Evolutionary conservation across 805 yeast species (phyloP), one percentile per base, ranked within the genome.

Genomic region (Candida pseudofarinosa): DNA sequence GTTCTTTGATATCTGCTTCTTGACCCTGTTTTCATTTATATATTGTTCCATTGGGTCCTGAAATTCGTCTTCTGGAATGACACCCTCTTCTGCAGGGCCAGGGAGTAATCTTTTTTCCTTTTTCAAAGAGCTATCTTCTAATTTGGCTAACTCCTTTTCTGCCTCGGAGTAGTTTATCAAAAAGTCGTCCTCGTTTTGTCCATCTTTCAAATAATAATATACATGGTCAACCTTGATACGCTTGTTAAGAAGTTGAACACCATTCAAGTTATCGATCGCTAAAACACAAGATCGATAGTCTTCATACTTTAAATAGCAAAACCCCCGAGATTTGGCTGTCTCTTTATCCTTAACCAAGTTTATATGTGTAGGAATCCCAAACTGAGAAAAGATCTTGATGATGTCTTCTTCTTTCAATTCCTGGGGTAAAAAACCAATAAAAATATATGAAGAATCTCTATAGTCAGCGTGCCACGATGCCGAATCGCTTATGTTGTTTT

Each of bases 381-480:
- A 91, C 56, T 91, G 97, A 1, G 96, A 85, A 58, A 91, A 91
- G 26, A 90, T 77, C 0, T 80, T 74, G 4, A 89, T 54, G 0
- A 91, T 60, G 57, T 91, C 97, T 38, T 81, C 80, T 56, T 88
- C 96, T 6, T 79, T 79, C 19, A 88, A 59, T 26, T 78, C 77
- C 13, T 55, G 63, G 7, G 88, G 82, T 8, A 91, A 59, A 3
- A 83, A 79, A 0, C 95, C 91, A n/a, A 91, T 80, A 54, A 71
- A 85, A 1, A 90, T 70, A 56, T 82, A 88, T 1, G 91, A 81
- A 0, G 91, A 77, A 49, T 88, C 90, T 18, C 66, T 67, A 56
- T 81, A 88, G 50, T 90, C 96, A 46, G 79, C 73, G 59, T 91
- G 98, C 98, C 98, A 91, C 4, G 97, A 88, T 0, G 85, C 87